Percentiles rank a stretch among this genome's conserved stretches.
These are phyloP conservation scores for Penicillium digitatum DNA, from an alignment of 2,329 filamentous ascomycete genomes.

Conservation along the genomic window DNA sequence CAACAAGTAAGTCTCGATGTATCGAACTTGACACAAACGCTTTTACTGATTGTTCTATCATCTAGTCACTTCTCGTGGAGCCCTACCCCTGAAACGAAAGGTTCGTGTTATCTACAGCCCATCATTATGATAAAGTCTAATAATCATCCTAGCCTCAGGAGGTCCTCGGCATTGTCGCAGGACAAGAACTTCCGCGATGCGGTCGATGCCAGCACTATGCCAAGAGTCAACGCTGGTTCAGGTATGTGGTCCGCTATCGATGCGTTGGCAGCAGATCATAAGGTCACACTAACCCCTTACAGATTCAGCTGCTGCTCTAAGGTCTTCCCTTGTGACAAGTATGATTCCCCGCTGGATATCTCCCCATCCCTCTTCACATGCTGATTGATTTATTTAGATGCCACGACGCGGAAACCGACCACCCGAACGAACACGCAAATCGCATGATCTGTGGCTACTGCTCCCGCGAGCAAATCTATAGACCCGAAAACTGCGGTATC, in stretches of 20 bases:
- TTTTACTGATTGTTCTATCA: constrained; percentile 5
- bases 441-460: constrained; percentile 80
- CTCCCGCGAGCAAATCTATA: constrained; percentile 75
- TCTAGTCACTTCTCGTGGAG: constrained; percentile 30
- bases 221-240: constrained; percentile 56
- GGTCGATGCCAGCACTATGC: constrained; percentile 54
- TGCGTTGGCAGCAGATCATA: neutral
- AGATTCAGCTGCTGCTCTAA: constrained; percentile 56
- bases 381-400: constrained; percentile 49
- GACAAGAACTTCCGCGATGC: constrained; percentile 51
- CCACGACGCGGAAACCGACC: constrained; percentile 67
- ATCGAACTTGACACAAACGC: neutral
- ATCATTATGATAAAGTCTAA: neutral
- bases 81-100: constrained; percentile 35
- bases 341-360: constrained; percentile 19
- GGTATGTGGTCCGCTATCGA: constrained; percentile 31
- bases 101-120: constrained; percentile 23
- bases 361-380: neutral
- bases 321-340: constrained; percentile 57
- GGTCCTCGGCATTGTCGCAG: constrained; percentile 52
- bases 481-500: constrained; percentile 69
- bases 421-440: constrained; percentile 75
- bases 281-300: constrained; percentile 11
- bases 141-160: constrained; percentile 41
- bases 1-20: constrained; percentile 40